Evolutionary conservation across 108 stramenopile species (phyloP).

Genomic region (Pseudonitzschia pungens): DNA sequence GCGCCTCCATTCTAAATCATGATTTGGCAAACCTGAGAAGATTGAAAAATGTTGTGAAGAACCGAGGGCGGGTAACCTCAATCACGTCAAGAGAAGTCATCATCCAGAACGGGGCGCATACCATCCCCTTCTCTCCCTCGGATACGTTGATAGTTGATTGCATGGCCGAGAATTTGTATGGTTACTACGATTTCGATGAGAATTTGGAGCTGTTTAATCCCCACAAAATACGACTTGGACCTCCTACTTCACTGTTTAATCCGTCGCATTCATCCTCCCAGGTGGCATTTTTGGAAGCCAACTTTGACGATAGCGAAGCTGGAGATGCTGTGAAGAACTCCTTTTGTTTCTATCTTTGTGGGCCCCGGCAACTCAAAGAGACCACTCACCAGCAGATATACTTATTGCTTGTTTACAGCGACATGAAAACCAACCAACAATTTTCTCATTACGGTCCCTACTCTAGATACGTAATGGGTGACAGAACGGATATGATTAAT

Average conservation of each 20-base stretch:
- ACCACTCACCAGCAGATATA: neutral
- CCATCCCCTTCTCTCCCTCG: neutral
- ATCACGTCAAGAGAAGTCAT: neutral
- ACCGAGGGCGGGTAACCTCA: neutral
- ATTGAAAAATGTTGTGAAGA: slow-evolving; percentile 1
- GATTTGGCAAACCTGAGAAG: neutral
- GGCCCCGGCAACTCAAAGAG: neutral
- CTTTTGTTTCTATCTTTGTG: neutral
- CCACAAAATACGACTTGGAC: neutral
- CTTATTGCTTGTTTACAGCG: neutral
- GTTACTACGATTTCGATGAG: neutral
- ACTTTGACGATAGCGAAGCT: neutral
- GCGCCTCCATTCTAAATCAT: neutral
- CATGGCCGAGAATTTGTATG: slow-evolving; percentile 3
- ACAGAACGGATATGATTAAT: neutral
- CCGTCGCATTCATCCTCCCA: neutral
- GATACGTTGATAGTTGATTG: slow-evolving; percentile 5
- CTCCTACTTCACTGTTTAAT: neutral
- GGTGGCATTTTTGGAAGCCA: neutral
- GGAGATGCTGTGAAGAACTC: slow-evolving; percentile 4
- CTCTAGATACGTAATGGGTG: neutral
- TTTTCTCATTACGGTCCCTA: neutral
- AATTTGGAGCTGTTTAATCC: neutral
- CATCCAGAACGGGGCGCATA: neutral
- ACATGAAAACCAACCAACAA: neutral